Evolutionary conservation across 2,329 filamentous ascomycete genomes (phyloP), one percentile per base, ranked within the genome.

Genomic region (Aspergillus fischeri): DNA sequence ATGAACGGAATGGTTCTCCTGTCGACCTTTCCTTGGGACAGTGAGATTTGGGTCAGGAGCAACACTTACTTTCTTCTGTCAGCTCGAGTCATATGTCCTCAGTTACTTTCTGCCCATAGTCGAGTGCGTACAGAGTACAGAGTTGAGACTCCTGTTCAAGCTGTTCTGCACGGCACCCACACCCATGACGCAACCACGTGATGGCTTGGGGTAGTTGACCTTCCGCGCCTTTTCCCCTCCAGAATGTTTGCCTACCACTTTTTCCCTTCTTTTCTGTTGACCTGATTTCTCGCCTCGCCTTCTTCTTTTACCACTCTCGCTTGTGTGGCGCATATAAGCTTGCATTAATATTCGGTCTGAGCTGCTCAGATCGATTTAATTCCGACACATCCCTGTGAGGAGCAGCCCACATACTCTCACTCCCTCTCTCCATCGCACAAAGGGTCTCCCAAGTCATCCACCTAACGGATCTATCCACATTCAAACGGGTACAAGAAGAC

Each of bases 111-210:
- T 21, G 20, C 11, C n/a, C 21, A 24, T 24, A 21, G 14, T 24
- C 42, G 3, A 45, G 20, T 24, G 21, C 3, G 10, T 24, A 44
- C 21, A 4, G 41, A 44, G n/a, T 44, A 44, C 3, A 2, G 9
- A 9, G 17, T 42, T 20, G n/a, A 11, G 21, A 45, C 21, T 45
- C 4, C 20, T 49, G 25, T 11, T 27, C 21, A 49, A 49, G 29
- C 24, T 58, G 48, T 65, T 59, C 63, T 64, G 62, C 62, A 65
- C 51, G 49, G 59, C 59, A 65, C 57, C 60, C 64, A 65, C 67
- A 63, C 65, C 64, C 65, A 70, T 72, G 68, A 71, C 67, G 68
- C 67, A 69, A 64, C 64, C 70, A 73, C 70, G 70, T 73, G 70
- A 73, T 64, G 62, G 52, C 21, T 27, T 42, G 57, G 53, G 32